Evolutionary conservation across 129 eudicot genomes (phyloP).

Genomic region (Deinandra increscens): DNA sequence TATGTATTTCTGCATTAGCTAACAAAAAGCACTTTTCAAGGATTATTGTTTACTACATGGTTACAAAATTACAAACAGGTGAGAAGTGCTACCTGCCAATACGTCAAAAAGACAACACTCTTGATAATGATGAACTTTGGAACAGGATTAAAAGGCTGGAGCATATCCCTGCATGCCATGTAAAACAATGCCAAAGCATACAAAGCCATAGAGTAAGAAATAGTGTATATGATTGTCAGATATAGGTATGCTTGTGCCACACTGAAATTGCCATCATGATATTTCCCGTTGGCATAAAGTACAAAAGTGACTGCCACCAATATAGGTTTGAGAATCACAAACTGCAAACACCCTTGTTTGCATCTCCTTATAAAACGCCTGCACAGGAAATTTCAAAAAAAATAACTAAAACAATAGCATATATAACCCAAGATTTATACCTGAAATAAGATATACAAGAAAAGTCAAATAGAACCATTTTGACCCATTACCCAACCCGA

Average conservation of each 20-base stretch:
- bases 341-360: constrained; percentile 94
- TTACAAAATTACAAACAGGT: constrained; percentile 5
- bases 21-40: constrained; percentile 6
- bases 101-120: constrained; percentile 84
- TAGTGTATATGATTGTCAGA: constrained; percentile 77
- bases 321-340: constrained; percentile 89
- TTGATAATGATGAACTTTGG: constrained; percentile 86
- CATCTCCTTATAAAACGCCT: constrained; percentile 93
- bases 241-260: constrained; percentile 71
- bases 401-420: not conserved
- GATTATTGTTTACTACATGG: constrained; percentile 11
- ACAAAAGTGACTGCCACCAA: constrained; percentile 64
- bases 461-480: not conserved
- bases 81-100: constrained; percentile 76
- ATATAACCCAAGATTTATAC: not conserved
- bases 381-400: constrained; percentile 40
- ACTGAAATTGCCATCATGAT: constrained; percentile 81
- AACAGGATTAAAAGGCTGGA: constrained; percentile 85
- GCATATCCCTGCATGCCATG: constrained; percentile 88
- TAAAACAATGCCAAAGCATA: constrained; percentile 84
- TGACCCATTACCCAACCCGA: not conserved
- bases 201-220: constrained; percentile 77
- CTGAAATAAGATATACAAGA: not conserved
- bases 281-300: constrained; percentile 80
- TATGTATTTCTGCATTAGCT: not conserved